Percentiles rank a stretch among this genome's conserved stretches.
These are phyloP conservation scores for Haplosporangium sp. DNA, from an alignment of 371 early-diverging fungal genomes.

Conservation along the genomic window DNA sequence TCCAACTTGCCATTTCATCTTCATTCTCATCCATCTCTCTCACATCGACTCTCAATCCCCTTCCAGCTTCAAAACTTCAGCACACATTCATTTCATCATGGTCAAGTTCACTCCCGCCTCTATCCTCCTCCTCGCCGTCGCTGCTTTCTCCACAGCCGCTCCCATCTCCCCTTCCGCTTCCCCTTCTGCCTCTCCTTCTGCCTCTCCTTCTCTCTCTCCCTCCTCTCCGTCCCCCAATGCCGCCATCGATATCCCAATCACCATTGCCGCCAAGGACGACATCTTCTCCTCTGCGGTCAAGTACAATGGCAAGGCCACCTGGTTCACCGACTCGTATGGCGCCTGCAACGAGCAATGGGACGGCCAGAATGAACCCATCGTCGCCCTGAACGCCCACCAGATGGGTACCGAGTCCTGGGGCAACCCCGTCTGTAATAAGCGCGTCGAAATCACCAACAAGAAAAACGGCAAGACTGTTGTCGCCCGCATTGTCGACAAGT, in stretches of 20 bases:
- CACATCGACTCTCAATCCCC: background rate
- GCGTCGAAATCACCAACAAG: conserved; percentile 25
- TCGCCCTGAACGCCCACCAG: conserved; percentile 41
- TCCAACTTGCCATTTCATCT: background rate
- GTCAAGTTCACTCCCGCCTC: conserved; percentile 34
- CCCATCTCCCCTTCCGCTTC: conserved; percentile 11
- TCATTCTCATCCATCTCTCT: background rate
- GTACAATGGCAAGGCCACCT: conserved; percentile 44
- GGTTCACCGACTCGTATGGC: conserved; percentile 45
- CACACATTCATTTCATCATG: conserved; percentile 14
- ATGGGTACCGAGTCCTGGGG: conserved; percentile 41
- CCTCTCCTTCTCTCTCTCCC: conserved; percentile 3
- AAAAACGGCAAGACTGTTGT: conserved; percentile 35
- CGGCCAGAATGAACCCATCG: conserved; percentile 27
- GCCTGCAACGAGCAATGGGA: conserved; percentile 41
- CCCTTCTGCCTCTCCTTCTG: background rate
- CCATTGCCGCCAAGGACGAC: conserved; percentile 3
- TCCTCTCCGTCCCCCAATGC: conserved; percentile 2
- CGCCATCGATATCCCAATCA: background rate
- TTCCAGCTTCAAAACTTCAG: background rate
- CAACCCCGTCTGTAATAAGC: conserved; percentile 32
- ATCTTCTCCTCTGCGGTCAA: conserved; percentile 20
- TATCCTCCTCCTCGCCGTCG: conserved; percentile 21
- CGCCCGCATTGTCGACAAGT: conserved; percentile 45
- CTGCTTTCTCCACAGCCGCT: conserved; percentile 20